Percentiles rank a stretch among this genome's conserved stretches.
These are phyloP conservation scores for Laetiporus sulphureus DNA, from an alignment of 1,284 basidiomycete species.

Conservation along the genomic window DNA sequence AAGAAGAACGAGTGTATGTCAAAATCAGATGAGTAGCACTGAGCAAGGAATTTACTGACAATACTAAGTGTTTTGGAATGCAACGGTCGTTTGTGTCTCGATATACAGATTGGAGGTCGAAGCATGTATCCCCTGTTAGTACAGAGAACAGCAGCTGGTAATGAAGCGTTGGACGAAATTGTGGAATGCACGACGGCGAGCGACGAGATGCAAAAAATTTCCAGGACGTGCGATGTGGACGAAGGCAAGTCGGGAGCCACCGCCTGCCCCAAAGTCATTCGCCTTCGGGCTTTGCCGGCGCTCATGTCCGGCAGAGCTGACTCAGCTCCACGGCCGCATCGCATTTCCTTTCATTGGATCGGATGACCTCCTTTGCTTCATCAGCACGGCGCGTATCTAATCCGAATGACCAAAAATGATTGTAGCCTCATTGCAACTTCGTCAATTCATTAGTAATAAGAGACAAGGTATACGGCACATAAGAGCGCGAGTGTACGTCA, in stretches of 20 bases:
- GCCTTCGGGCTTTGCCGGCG: constrained; percentile 6
- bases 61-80: constrained; percentile 50
- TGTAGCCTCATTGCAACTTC: no score
- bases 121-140: constrained; percentile 82
- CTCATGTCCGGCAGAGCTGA: constrained; percentile 5
- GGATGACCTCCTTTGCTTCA: constrained; percentile 1
- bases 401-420: no score
- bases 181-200: constrained; percentile 35
- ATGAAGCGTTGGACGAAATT: constrained; percentile 54
- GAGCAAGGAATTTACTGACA: constrained; percentile 33
- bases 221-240: constrained; percentile 4
- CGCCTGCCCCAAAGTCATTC: constrained; percentile 3
- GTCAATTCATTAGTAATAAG: no score
- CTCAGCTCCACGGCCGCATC: background rate
- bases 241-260: constrained; percentile 8
- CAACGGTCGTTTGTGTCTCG: constrained; percentile 56
- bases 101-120: constrained; percentile 73
- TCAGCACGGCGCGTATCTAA: background rate
- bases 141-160: constrained; percentile 55
- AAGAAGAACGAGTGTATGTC: no score
- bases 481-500: no score
- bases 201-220: constrained; percentile 10
- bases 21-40: constrained; percentile 2
- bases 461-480: no score
- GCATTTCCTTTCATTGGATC: no score